Evolutionary conservation across 371 early-diverging fungal species (phyloP).

Genomic region (Parasitella parasitica): DNA sequence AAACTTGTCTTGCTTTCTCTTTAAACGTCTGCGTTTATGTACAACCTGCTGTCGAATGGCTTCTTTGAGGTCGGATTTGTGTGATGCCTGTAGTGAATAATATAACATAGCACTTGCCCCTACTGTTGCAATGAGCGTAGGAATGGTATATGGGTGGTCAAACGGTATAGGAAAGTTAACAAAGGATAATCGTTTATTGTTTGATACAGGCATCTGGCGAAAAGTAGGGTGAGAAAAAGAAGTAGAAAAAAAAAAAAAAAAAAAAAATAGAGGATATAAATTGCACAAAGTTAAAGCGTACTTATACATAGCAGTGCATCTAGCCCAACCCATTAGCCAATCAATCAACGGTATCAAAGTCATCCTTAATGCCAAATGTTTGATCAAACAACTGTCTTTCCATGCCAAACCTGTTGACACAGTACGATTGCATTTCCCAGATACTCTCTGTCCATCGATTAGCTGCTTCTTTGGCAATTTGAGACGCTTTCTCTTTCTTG

Average conservation of each 20-base stretch:
- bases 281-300: neutral
- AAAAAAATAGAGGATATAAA: neutral
- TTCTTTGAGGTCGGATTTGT: slow-evolving; percentile 41
- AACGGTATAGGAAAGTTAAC: slow-evolving; percentile 55
- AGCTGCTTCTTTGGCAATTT: slow-evolving; percentile 70
- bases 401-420: slow-evolving; percentile 76
- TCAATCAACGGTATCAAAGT: slow-evolving; percentile 61
- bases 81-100: slow-evolving; percentile 44
- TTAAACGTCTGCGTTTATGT: slow-evolving; percentile 29
- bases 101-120: slow-evolving; percentile 44
- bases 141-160: slow-evolving; percentile 50
- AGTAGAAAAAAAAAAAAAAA: neutral
- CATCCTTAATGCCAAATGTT: slow-evolving; percentile 78
- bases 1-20: slow-evolving; percentile 42
- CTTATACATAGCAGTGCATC: neutral
- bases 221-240: neutral
- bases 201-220: neutral
- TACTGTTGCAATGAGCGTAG: slow-evolving; percentile 37
- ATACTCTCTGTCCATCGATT: slow-evolving; percentile 96
- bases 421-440: slow-evolving; percentile 84
- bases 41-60: slow-evolving; percentile 41
- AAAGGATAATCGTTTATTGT: slow-evolving; percentile 42
- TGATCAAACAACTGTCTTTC: slow-evolving; percentile 68
- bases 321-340: neutral
- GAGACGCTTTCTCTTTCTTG: slow-evolving; percentile 64